Percentiles rank a stretch among this genome's conserved stretches.
These are phyloP conservation scores for Diutina pseudorugosa DNA, from an alignment of 1,139 yeast genomes.

Conservation along the genomic window DNA sequence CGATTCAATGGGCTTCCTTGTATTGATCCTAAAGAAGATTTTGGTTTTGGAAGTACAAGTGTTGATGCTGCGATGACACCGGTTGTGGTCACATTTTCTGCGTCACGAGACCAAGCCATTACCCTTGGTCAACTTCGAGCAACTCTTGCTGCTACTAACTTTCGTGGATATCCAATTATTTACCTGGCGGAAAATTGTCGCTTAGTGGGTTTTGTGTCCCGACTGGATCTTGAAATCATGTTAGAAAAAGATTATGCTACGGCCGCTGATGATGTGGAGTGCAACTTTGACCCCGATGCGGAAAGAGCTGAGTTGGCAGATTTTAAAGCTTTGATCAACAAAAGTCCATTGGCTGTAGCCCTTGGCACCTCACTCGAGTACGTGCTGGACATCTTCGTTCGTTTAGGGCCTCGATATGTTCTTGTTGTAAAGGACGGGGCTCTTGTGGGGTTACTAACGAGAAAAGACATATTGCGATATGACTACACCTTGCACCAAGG, in stretches of 20 bases:
- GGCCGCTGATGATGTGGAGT: slow-evolving; percentile 2
- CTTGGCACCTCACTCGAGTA: slow-evolving; percentile 46
- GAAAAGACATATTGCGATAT: slow-evolving; percentile 56
- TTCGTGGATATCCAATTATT: slow-evolving; percentile 47
- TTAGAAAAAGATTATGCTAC: slow-evolving; percentile 9
- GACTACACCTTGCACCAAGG: slow-evolving; percentile 19
- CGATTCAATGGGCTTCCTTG: slow-evolving; percentile 79
- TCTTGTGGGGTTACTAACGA: slow-evolving; percentile 49
- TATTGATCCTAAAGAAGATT: slow-evolving; percentile 65
- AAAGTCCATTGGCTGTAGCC: slow-evolving; percentile 53
- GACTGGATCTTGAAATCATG: slow-evolving; percentile 19
- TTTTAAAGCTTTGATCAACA: slow-evolving; percentile 36
- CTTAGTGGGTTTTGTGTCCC: slow-evolving; percentile 24
- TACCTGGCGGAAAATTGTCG: slow-evolving; percentile 19
- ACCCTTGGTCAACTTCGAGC: slow-evolving; percentile 23
- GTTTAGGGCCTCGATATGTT: slow-evolving; percentile 70
- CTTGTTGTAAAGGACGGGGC: slow-evolving; percentile 45
- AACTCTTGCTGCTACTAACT: slow-evolving; percentile 26
- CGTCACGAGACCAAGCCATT: slow-evolving; percentile 14
- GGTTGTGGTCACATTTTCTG: slow-evolving; percentile 37
- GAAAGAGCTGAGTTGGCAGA: slow-evolving; percentile 13
- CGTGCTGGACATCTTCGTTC: slow-evolving; percentile 57
- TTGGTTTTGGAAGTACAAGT: slow-evolving; percentile 32
- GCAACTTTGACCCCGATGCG: slow-evolving; percentile 8
- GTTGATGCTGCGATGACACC: slow-evolving; percentile 58